Evolutionary conservation across 2,329 filamentous ascomycete species (phyloP).

Genomic region (Microsporum canis): DNA sequence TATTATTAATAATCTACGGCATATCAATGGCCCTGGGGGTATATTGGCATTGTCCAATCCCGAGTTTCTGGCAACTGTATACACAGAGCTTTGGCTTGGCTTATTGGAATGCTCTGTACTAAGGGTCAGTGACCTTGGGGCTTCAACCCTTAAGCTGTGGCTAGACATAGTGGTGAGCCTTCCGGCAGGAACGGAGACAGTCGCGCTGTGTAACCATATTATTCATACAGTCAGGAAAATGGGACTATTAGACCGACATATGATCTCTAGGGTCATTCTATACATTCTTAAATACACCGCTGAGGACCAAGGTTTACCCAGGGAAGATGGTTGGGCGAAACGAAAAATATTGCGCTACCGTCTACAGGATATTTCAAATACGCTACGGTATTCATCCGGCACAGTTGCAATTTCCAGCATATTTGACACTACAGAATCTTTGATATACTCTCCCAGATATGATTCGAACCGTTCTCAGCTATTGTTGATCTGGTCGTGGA

Average conservation of each 20-base stretch:
- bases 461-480: slow-evolving; percentile 12
- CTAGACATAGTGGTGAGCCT: slow-evolving; percentile 20
- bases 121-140: slow-evolving; percentile 24
- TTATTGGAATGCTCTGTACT: slow-evolving; percentile 28
- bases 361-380: slow-evolving; percentile 12
- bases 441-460: slow-evolving; percentile 18
- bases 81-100: slow-evolving; percentile 28
- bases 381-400: slow-evolving; percentile 18
- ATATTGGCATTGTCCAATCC: slow-evolving; percentile 13
- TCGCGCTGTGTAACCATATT: slow-evolving; percentile 22
- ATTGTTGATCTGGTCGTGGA: slow-evolving; percentile 25
- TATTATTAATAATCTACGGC: slow-evolving; percentile 23
- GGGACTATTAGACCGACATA: not conserved
- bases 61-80: slow-evolving; percentile 17
- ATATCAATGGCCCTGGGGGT: slow-evolving; percentile 11
- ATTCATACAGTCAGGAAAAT: slow-evolving; percentile 10
- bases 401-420: slow-evolving; percentile 21
- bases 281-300: not conserved
- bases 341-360: not conserved
- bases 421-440: slow-evolving; percentile 24
- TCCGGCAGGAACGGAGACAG: slow-evolving; percentile 10
- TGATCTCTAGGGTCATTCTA: not conserved
- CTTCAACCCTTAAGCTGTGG: slow-evolving; percentile 23
- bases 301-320: not conserved
- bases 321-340: not conserved